Base-by-base conservation (phyloP, 2,329 filamentous ascomycete genomes). In the Paracamarosporium sp. region DNA sequence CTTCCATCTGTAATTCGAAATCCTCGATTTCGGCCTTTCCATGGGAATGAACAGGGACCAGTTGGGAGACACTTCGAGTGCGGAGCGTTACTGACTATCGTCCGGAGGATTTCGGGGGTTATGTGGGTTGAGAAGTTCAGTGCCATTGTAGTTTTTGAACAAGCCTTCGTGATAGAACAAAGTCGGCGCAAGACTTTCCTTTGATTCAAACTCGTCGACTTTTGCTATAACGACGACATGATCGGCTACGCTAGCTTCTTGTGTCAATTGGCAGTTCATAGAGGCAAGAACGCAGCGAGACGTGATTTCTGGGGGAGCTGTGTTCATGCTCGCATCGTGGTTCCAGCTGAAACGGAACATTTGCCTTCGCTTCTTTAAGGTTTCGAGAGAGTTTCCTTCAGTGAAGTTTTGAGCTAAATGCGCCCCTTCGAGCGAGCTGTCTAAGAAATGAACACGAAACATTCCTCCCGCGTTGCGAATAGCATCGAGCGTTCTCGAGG, bases 401-500 rank as follows among this genome's bases (percentile, higher is more conserved):
- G 69, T 68, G 53, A 78, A 77, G 8, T 59, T 52, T 31, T 73
- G 66, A 2, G 70, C 70, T 4, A 75, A 55, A 5, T 46, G 57
- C 8, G 74, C 75, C 5, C 75, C 76, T 27, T 57, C 38, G 3
- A 55, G 27, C 2, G 66, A 60, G 24, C 71, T 68, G 4, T 60
- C 56, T 2, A 86, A 76, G n/a, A 87, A 71, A 63, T 86, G 82
- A 0, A 86, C 78, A 6, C 79, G 77, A 60, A 88, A 83, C 17
- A 45, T 61, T 9, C 69, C 67, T 0, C 75, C 66, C 4, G 74
- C 69, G 3, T 64, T 65, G 0, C 80, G 81, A 20, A 88, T 83
- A 6, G 84, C 84, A 52, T 81, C 77, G 46, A 85, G 79, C 0
- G 85, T 87, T 35, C 82, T 78, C 1, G 85, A 88, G 1, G 85